Base-by-base conservation (phyloP, 2,329 filamentous ascomycete genomes). In the Myrmaecium sp. region DNA sequence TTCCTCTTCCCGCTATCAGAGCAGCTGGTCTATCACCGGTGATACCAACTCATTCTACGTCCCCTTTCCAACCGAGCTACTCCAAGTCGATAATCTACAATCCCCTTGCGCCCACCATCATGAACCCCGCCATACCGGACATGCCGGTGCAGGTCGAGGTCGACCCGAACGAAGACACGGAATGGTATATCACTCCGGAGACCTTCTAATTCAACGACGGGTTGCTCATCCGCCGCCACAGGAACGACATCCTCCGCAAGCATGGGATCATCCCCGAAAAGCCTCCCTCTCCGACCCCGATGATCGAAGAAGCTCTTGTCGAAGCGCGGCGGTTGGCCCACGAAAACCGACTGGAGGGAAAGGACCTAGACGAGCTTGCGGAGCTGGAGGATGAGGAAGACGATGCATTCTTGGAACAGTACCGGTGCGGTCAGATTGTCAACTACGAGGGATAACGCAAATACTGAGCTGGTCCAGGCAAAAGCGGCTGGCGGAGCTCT, bases 181-280 rank as follows among this genome's bases (percentile, higher is more conserved):
- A 98, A 74, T 98, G 89, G 89, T 84, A 30, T 29, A 11, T n/a
- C 8, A 9, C 16, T 7, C 8, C 21, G 14, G 15, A 26, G 11
- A 19, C 17, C 24, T 28, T 18, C 20, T 34, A 32, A 38, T 30
- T 30, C 13, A 30, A 30, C 29, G 19, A 18, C 29, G 28, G 23
- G 30, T 25, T 30, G 28, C 23, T 32, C 6, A 28, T 14, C 22
- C 33, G 21, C 26, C 23, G n/a, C 22, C 27, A 31, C 39, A 94
- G 84, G 84, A 98, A 98, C 51, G 89, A 98, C 41, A 98, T 98
- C 45, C 73, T 98, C 31, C 80, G 89, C 41, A 91, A 92, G 53
- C 83, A 98, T 60, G 82, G 83, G 38, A 66, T 98, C 38, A 95
- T 98, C 34, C 89, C 89, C n/a, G 84, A 95, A 51, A 95, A 93